Percentiles rank a stretch among this genome's conserved stretches.
Conservation (phyloP, 1,284 basidiomycete species). For the Ustilago bromivora region DNA sequence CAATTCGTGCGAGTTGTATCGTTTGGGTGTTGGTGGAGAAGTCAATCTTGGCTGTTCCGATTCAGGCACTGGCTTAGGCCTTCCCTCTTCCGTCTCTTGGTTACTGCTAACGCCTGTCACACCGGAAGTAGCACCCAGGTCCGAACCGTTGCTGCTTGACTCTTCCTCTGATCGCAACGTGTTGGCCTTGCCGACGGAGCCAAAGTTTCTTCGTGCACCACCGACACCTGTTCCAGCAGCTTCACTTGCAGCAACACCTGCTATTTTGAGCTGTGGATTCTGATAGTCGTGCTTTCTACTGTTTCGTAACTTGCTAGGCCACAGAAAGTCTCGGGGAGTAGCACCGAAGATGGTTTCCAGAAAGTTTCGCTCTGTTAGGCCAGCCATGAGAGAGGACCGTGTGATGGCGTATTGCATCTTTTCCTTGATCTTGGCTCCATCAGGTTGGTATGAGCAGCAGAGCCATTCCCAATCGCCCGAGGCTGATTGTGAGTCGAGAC, state of each 20-base stretch:
- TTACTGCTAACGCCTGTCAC: constrained; percentile 22
- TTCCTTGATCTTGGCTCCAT: constrained; percentile 61
- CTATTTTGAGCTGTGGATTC: constrained; percentile 60
- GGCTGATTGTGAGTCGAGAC: constrained; percentile 59
- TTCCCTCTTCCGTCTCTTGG: constrained; percentile 5
- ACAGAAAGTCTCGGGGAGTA: constrained; percentile 54
- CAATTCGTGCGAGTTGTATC: constrained; percentile 53
- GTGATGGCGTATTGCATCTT: constrained; percentile 65
- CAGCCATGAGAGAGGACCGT: constrained; percentile 53
- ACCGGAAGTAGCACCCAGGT: constrained; percentile 21
- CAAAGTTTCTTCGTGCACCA: constrained; percentile 59
- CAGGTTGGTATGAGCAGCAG: constrained; percentile 60
- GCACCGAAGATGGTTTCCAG: constrained; percentile 62
- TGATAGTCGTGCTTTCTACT: constrained; percentile 65
- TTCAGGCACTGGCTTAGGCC: constrained; percentile 28
- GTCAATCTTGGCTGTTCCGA: constrained; percentile 22
- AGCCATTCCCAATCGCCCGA: constrained; percentile 64
- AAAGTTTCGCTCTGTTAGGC: constrained; percentile 58
- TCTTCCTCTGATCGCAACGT: constrained; percentile 17
- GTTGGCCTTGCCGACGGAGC: constrained; percentile 40
- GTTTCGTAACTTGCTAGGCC: constrained; percentile 60
- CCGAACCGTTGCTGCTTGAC: not conserved
- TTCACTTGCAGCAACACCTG: constrained; percentile 51
- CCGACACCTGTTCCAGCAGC: constrained; percentile 61
- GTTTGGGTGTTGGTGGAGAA: constrained; percentile 32